phyloP scores from a whole-genome alignment of 2,329 filamentous ascomycete species.

The Alternaria solani region DNA sequence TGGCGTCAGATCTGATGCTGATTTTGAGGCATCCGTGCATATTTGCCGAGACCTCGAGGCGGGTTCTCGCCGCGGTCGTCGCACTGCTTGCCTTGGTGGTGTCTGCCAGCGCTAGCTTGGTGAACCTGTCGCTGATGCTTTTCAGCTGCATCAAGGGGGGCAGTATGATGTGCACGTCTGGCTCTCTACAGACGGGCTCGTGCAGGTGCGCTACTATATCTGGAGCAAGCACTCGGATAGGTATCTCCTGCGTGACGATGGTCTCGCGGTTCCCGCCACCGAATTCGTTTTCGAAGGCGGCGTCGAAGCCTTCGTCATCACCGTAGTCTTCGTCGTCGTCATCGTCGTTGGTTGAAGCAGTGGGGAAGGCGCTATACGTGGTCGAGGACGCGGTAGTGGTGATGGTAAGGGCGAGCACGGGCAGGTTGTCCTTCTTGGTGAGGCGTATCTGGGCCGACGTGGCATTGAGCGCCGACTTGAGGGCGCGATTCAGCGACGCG shows the following conservation, averaged over 20 bases:
- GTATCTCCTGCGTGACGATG: slow-evolving; percentile 92
- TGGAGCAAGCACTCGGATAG: slow-evolving; percentile 87
- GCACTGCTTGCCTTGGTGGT: slow-evolving; percentile 49
- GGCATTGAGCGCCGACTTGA: slow-evolving; percentile 85
- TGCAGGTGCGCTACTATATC: slow-evolving; percentile 90
- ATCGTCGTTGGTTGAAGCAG: slow-evolving; percentile 33
- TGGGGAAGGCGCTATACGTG: slow-evolving; percentile 50
- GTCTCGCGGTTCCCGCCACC: slow-evolving; percentile 77
- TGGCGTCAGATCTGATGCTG: slow-evolving; percentile 80
- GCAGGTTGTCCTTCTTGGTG: slow-evolving; percentile 89
- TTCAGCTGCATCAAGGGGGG: slow-evolving; percentile 89
- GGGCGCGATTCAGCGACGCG: slow-evolving; percentile 85
- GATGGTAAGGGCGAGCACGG: slow-evolving; percentile 89
- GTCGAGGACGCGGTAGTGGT: slow-evolving; percentile 71
- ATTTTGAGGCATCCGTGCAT: slow-evolving; percentile 90
- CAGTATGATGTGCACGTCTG: slow-evolving; percentile 92
- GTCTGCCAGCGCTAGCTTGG: slow-evolving; percentile 69
- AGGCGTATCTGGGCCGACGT: slow-evolving; percentile 84
- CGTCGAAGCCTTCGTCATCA: slow-evolving; percentile 38
- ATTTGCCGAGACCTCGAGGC: slow-evolving; percentile 88
- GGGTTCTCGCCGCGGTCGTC: slow-evolving; percentile 50
- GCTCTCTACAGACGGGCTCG: slow-evolving; percentile 88
- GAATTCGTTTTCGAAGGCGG: slow-evolving; percentile 34
- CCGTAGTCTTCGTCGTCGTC: slow-evolving; percentile 37
- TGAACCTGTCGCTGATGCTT: slow-evolving; percentile 93